These are phyloP conservation scores for Botrytis aclada DNA, from an alignment of 2,329 filamentous ascomycete genomes.

Conservation along the genomic window DNA sequence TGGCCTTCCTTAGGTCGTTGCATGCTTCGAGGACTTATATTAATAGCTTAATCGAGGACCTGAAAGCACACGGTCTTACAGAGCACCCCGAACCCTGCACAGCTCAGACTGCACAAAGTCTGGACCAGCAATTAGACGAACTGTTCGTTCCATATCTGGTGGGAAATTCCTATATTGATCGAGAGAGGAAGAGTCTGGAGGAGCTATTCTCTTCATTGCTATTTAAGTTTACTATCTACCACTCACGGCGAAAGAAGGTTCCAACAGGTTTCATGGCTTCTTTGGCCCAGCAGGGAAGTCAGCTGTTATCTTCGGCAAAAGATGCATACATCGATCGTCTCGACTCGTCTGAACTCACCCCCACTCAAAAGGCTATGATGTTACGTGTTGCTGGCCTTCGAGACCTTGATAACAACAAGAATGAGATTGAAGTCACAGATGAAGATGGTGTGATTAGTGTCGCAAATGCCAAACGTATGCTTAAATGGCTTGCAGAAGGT, in stretches of 20 bases:
- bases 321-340: slow-evolving; percentile 88
- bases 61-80: slow-evolving; percentile 90
- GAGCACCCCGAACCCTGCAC: slow-evolving; percentile 92
- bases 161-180: slow-evolving; percentile 67
- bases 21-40: slow-evolving; percentile 92
- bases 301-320: slow-evolving; percentile 81
- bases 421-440: slow-evolving; percentile 87
- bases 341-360: slow-evolving; percentile 82
- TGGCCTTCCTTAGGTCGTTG: slow-evolving; percentile 86
- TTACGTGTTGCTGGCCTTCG: slow-evolving; percentile 80
- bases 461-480: slow-evolving; percentile 92
- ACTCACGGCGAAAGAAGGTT: slow-evolving; percentile 81
- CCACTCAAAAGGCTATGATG: slow-evolving; percentile 87
- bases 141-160: slow-evolving; percentile 70
- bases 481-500: slow-evolving; percentile 94
- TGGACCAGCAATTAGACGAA: slow-evolving; percentile 74
- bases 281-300: slow-evolving; percentile 83
- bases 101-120: slow-evolving; percentile 73
- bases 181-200: slow-evolving; percentile 67
- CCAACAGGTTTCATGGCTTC: slow-evolving; percentile 91
- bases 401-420: slow-evolving; percentile 71
- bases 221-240: slow-evolving; percentile 96
- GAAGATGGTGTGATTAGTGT: slow-evolving; percentile 82
- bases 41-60: slow-evolving; percentile 79
- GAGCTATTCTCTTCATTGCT: slow-evolving; percentile 86